Base-by-base conservation (phyloP, 768 basidiomycete genomes). In the Termitomyces sp. region DNA sequence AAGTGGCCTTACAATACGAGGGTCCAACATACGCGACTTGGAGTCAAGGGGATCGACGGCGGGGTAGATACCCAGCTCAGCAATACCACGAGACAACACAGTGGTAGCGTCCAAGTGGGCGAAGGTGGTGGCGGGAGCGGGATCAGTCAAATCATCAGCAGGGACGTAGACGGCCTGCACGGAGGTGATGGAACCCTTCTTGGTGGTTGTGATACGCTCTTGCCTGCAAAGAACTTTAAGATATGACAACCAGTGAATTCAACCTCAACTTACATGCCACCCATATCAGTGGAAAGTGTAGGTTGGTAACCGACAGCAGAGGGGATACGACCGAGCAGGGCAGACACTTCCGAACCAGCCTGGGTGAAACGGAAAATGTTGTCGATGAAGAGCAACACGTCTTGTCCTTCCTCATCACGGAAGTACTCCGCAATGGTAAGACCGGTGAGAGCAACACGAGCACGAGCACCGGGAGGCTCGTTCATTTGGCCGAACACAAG, bases 361-460 rank as follows among this genome's bases (percentile, higher is more conserved):
- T 98, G 97, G 67, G 97, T 99, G 92, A 99, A 99, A 73, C 97
- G 95, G 97, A 99, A 99, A 79, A 99, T 99, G 87, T 99, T 99
- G 91, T 99, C 97, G 74, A 99, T 99, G 86, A 99, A 99, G 72
- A 99, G 88, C 73, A 99, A 85, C 83, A 99, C 97, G 76, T 99
- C 97, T 78, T 99, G 97, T 64, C 97, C 97, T 81, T 99, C 96
- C 81, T 98, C 96, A 69, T 99, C 97, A 88, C 97, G 95, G 97
- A 99, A 99, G 82, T 98, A 99, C 80, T 99, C 97, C 64, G 97
- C 97, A 67, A 98, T 98, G 72, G 97, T 99, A 59, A 99, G 81
- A 77, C 97, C 97, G 67, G 97, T 98, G 69, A 99, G 87, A 64
- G 97, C 97, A 69, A 99, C 97, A 91, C 97, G 97, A 70, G 97